Evolutionary conservation across 345 rosid genomes (phyloP).

Genomic region (Punica granatum): DNA sequence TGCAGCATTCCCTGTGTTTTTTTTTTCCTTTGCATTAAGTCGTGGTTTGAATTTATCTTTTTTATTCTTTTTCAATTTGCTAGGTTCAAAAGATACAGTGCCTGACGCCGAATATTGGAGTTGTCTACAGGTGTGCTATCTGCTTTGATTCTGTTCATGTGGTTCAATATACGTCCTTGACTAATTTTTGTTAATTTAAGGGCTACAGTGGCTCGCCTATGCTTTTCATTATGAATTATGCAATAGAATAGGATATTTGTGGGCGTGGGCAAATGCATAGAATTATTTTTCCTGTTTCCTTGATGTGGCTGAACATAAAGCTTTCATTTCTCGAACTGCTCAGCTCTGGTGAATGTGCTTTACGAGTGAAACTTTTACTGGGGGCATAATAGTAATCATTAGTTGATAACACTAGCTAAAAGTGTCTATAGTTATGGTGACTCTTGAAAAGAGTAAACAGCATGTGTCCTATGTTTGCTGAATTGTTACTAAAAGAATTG

Average conservation of each 20-base stretch:
- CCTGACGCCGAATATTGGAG: slow-evolving; percentile 89
- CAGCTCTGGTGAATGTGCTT: background rate
- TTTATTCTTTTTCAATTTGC: slow-evolving; percentile 4
- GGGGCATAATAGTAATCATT: background rate
- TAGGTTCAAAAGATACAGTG: slow-evolving; percentile 92
- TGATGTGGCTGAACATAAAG: background rate
- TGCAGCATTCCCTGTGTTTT: background rate
- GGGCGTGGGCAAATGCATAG: background rate
- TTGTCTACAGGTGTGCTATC: slow-evolving; percentile 76
- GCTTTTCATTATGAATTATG: background rate
- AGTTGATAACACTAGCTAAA: no score
- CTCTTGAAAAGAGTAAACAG: no score
- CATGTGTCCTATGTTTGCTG: no score
- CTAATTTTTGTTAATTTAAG: background rate
- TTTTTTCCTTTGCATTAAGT: background rate
- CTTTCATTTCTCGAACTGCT: background rate
- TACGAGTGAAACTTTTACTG: background rate
- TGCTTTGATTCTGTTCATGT: background rate
- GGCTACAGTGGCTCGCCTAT: background rate
- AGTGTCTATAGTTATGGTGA: background rate
- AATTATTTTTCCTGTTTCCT: background rate
- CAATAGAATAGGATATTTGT: background rate
- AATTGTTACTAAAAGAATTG: no score
- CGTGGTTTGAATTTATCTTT: no score
- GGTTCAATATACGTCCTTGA: background rate